Conservation (phyloP, 2,329 filamentous ascomycete genomes). For the Beauveria caledonica region DNA sequence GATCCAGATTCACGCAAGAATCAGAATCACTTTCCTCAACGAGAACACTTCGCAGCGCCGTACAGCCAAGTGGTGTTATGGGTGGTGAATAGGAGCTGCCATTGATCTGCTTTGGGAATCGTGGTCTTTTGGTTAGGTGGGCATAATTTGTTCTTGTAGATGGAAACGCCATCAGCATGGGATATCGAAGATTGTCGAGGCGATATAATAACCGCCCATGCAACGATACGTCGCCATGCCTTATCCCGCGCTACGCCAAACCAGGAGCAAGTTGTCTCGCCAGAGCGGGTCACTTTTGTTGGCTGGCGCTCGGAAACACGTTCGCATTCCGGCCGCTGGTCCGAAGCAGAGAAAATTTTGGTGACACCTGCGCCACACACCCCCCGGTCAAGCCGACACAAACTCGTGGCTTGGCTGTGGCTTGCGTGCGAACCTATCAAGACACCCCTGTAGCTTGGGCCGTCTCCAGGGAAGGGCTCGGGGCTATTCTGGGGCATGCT, state of each 20-base stretch:
- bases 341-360: constrained; percentile 8
- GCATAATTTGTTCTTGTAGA: no score
- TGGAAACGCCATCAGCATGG: not conserved
- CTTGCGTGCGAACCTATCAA: not conserved
- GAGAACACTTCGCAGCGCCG: no score
- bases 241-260: not conserved
- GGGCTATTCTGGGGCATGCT: constrained; percentile 8
- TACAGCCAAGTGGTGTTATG: no score
- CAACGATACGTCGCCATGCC: not conserved
- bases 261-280: not conserved
- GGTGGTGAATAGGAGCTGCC: no score
- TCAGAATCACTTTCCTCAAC: no score
- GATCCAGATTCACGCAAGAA: no score
- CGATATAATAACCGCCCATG: not conserved
- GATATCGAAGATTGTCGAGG: not conserved
- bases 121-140: no score
- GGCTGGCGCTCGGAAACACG: constrained; percentile 11
- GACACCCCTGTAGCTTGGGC: not conserved
- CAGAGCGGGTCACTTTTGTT: not conserved
- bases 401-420: not conserved
- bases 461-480: not conserved
- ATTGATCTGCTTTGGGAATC: no score
- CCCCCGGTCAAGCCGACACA: constrained; percentile 1
- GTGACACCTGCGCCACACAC: not conserved
- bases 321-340: constrained; percentile 16